A percentile compares a stretch with the other conserved stretches of the same genome.
These are phyloP conservation scores for Trametes coccinea DNA, from an alignment of 768 basidiomycete genomes.

Conservation along the genomic window DNA sequence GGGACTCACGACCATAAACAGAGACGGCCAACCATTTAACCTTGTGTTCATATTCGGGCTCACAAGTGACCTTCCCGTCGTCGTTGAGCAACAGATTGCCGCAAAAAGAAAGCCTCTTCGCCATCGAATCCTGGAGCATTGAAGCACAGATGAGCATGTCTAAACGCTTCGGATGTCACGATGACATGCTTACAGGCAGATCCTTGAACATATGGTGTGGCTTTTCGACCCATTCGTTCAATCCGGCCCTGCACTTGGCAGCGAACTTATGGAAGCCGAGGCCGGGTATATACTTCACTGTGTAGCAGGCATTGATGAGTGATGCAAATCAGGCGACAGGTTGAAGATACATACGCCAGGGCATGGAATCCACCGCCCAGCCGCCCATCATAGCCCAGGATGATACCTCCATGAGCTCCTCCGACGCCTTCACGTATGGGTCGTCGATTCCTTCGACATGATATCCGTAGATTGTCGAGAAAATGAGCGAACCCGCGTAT, in stretches of 20 bases:
- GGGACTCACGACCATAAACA: slow-evolving; percentile 11
- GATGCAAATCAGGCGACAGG: neutral
- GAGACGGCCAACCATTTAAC: slow-evolving; percentile 16
- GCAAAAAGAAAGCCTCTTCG: slow-evolving; percentile 3
- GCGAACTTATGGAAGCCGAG: neutral
- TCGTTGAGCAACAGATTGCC: slow-evolving; percentile 3
- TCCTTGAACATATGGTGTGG: slow-evolving; percentile 6
- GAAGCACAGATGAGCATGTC: no score
- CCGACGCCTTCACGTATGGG: slow-evolving; percentile 3
- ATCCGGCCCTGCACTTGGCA: neutral
- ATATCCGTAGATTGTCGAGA: slow-evolving; percentile 6
- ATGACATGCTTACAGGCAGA: slow-evolving; percentile 6
- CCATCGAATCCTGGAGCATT: no score
- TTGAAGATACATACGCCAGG: neutral
- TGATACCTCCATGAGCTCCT: slow-evolving; percentile 9
- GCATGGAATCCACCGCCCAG: slow-evolving; percentile 13
- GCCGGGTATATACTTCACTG: neutral
- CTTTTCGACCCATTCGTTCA: neutral
- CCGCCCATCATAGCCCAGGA: neutral
- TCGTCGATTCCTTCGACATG: neutral
- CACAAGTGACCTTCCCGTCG: neutral
- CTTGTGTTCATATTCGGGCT: neutral
- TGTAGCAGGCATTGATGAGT: neutral
- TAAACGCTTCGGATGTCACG: no score
- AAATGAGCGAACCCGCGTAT: slow-evolving; percentile 3